These are phyloP conservation scores for Thielaviopsis populi DNA, from an alignment of 2,329 filamentous ascomycete species.

Conservation along the genomic window DNA sequence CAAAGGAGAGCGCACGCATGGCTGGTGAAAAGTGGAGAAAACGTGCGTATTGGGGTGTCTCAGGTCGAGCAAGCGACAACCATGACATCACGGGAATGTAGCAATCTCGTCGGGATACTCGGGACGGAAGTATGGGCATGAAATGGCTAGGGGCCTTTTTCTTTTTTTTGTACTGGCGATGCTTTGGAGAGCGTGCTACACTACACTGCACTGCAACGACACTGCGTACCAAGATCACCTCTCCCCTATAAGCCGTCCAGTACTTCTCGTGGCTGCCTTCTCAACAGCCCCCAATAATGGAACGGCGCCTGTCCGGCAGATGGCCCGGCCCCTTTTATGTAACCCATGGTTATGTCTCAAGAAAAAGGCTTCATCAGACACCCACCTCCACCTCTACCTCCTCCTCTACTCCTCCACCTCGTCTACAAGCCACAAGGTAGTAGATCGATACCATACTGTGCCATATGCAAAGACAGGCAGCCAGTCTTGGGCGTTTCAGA, in stretches of 20 bases:
- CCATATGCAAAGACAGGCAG: background rate
- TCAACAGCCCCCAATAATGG: background rate
- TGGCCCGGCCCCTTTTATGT: background rate
- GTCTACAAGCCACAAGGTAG: background rate
- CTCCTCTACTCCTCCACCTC: too few species aligned
- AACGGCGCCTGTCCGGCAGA: background rate
- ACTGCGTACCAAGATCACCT: too few species aligned
- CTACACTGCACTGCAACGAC: too few species aligned
- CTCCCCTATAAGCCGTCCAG: background rate
- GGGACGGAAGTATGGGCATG: background rate
- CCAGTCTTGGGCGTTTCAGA: background rate
- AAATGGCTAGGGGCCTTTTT: background rate
- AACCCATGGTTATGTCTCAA: background rate
- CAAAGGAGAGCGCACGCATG: background rate
- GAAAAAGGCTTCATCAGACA: background rate
- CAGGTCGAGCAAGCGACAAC: constrained; percentile 3
- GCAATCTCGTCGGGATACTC: background rate
- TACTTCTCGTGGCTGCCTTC: background rate
- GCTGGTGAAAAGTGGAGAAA: background rate
- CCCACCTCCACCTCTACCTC: too few species aligned
- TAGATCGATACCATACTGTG: background rate
- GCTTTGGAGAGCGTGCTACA: background rate
- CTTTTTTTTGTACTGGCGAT: background rate
- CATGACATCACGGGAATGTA: constrained; percentile 1
- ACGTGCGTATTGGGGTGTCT: constrained; percentile 1